phyloP scores from a whole-genome alignment of 2,329 filamentous ascomycete species.

The Paraphaeosphaeria minitans region DNA sequence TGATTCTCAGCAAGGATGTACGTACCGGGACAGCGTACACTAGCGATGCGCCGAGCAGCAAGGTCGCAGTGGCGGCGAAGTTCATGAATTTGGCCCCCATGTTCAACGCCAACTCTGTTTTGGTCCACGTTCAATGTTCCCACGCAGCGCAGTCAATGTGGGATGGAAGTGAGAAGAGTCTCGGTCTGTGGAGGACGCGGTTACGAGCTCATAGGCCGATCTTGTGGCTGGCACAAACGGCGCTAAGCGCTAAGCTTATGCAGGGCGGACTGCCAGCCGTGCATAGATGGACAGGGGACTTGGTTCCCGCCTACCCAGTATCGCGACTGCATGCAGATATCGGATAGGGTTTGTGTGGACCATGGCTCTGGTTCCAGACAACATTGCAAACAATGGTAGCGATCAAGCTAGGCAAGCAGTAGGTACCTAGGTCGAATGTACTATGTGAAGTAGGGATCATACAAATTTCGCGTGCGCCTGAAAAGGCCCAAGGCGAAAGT shows the following conservation, averaged over 20 bases:
- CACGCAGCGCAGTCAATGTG: neutral
- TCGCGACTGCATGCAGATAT: neutral
- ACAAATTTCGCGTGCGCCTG: too few species aligned
- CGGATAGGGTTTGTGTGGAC: neutral
- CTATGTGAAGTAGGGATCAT: too few species aligned
- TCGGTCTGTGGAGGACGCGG: neutral
- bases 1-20: neutral
- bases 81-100: neutral
- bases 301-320: neutral
- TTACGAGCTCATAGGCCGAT: neutral
- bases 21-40: slow-evolving; percentile 15
- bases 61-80: neutral
- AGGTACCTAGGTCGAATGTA: too few species aligned
- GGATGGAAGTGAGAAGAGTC: neutral
- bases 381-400: neutral
- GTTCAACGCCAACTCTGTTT: neutral
- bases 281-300: neutral
- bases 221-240: neutral
- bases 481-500: too few species aligned
- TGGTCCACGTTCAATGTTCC: neutral
- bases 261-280: neutral
- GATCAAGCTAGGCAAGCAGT: neutral
- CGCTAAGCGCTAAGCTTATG: neutral
- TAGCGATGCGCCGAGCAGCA: neutral
- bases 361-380: neutral